Base-by-base conservation (phyloP, 202 grass and related monocot species). In the Setaria viridis region DNA sequence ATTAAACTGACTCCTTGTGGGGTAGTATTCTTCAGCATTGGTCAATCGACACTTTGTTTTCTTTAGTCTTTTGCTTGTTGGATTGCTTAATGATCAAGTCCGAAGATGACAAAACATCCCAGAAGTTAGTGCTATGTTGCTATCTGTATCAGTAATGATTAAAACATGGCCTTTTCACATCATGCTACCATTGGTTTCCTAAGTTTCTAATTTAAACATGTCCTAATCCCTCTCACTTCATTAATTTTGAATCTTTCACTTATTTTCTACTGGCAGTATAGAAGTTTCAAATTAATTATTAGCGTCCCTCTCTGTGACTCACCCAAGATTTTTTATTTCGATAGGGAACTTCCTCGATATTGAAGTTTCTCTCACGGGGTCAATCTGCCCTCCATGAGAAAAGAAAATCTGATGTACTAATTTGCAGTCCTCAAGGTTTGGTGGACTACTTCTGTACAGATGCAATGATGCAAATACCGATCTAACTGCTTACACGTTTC, bases 301-400 rank as follows among this genome's bases (percentile, higher is more conserved):
- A 59, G 50, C 57, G 77, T 46, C 21, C 55, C 20, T 58, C 45
- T 13, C 19, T 39, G 19, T 8, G 62, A 59, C 11, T 88, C 30
- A 82, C n/a, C 49, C 46, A 56, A 7, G 49, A 51, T 89, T 45
- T 41, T 80, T 25, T 32, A 21, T 77, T 35, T 37, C 10, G 45
- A 84, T 67, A 95, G 90, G 88, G 67, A 81, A 64, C 88, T 84
- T 84, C 81, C 47, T 90, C 88, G 17, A 99, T 99, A 81, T 85
- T 99, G 81, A 94, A 89, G 67, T 96, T 89, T 68, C 90, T 99
- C 67, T 91, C 90, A 13, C 86, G 59, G 58, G 88, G 75, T 82
- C 77, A 84, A 20, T 91, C 86, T 62, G 78, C 57, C 37, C 34
- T 68, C 3, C 76, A 62, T 1, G 60, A 77, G 74, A 95, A 84